phyloP scores from a whole-genome alignment of 1,139 yeast species.

The Saccharomyces hybrid region DNA sequence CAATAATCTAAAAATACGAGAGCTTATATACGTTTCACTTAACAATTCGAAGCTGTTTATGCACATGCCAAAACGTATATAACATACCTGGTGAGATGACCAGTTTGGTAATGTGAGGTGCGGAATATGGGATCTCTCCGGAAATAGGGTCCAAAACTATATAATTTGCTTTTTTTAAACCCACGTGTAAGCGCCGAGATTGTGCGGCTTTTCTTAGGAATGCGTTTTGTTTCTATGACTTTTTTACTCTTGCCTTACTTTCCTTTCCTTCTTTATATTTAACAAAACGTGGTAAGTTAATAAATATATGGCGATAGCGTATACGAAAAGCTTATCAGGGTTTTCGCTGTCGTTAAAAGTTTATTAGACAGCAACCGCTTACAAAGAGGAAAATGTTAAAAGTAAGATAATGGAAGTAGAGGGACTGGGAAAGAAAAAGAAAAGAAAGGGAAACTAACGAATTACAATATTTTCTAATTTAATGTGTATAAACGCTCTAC shows the following conservation, averaged over 20 bases:
- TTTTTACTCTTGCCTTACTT: not conserved
- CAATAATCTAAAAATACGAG: not conserved
- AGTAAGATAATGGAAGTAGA: not conserved
- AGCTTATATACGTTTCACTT: not conserved
- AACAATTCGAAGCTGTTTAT: not conserved
- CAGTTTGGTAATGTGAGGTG: not conserved
- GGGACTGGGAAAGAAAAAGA: too few species aligned
- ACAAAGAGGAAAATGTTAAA: not conserved
- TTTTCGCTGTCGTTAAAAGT: not conserved
- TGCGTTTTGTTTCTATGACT: not conserved
- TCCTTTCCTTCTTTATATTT: too few species aligned
- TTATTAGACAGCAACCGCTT: not conserved
- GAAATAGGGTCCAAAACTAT: not conserved
- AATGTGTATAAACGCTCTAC: too few species aligned
- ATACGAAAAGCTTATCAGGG: not conserved
- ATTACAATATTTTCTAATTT: too few species aligned
- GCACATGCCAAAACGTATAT: not conserved
- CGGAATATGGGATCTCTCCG: not conserved
- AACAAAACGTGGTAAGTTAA: not conserved
- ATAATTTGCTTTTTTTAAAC: not conserved
- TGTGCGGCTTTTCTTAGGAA: not conserved
- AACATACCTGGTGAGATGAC: not conserved
- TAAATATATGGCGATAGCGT: not conserved
- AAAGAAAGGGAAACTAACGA: too few species aligned
- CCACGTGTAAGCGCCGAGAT: not conserved